phyloP scores from a whole-genome alignment of 2,329 filamentous ascomycete species.

The Aspergillus tubingensis region DNA sequence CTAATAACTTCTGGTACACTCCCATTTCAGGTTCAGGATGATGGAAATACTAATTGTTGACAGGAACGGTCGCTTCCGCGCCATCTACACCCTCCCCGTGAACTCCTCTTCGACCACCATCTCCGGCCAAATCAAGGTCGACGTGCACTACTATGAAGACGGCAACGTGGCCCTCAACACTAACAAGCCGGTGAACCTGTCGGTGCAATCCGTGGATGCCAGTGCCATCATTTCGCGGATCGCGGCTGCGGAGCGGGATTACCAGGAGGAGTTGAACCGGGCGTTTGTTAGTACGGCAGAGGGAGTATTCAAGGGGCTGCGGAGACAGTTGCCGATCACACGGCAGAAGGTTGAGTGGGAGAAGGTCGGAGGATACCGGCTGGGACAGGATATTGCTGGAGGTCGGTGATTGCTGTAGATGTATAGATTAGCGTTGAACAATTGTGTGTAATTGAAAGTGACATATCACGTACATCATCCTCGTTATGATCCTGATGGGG shows the following conservation, averaged over 20 bases:
- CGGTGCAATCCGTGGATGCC: slow-evolving; percentile 62
- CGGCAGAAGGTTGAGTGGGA: slow-evolving; percentile 99
- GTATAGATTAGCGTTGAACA: slow-evolving; percentile 11
- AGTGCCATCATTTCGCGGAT: slow-evolving; percentile 79
- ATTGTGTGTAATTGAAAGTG: background rate
- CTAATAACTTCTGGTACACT: slow-evolving; percentile 87
- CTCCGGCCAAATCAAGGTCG: slow-evolving; percentile 81
- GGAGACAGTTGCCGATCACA: slow-evolving; percentile 91
- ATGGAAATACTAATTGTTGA: background rate
- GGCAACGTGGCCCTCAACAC: slow-evolving; percentile 93
- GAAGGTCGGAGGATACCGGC: slow-evolving; percentile 88
- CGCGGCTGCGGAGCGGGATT: slow-evolving; percentile 78
- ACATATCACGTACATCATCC: no score
- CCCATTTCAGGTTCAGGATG: no score
- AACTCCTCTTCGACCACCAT: slow-evolving; percentile 57
- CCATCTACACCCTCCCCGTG: slow-evolving; percentile 76
- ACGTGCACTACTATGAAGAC: slow-evolving; percentile 99
- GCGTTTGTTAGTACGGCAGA: slow-evolving; percentile 88
- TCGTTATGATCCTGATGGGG: background rate
- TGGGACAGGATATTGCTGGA: slow-evolving; percentile 77
- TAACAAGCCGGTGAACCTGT: slow-evolving; percentile 70
- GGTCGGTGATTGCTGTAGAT: slow-evolving; percentile 21
- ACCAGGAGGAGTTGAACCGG: slow-evolving; percentile 93
- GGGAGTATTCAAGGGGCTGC: slow-evolving; percentile 89
- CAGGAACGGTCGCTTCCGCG: slow-evolving; percentile 96